These are phyloP conservation scores for Catharanthus roseus DNA, from an alignment of 257 asterid genomes.

Conservation along the genomic window DNA sequence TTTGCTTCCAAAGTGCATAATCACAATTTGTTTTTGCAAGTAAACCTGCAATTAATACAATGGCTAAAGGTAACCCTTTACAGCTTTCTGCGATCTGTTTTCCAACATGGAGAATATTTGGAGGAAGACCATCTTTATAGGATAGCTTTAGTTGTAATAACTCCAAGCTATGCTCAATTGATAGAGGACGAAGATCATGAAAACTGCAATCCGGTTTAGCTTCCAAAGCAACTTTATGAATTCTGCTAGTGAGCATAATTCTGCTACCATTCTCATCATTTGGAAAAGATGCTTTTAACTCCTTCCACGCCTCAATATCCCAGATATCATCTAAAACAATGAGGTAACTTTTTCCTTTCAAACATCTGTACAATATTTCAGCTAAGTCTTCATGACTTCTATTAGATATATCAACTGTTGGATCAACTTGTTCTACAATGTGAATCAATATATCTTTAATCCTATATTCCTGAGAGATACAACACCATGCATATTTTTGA, in stretches of 20 bases:
- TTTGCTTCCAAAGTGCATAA: neutral
- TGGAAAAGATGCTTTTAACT: conserved; percentile 4
- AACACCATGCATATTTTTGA: conserved; percentile 6
- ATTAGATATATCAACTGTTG: neutral
- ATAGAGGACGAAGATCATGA: neutral
- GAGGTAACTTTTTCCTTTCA: neutral
- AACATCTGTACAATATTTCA: neutral
- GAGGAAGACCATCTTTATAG: neutral
- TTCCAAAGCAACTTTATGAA: neutral
- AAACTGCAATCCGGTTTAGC: neutral
- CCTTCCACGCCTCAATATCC: conserved; percentile 15
- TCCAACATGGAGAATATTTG: neutral
- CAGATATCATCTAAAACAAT: no score
- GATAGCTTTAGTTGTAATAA: neutral
- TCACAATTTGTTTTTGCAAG: neutral
- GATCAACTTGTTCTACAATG: neutral
- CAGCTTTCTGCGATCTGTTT: neutral
- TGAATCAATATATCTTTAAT: conserved; percentile 1
- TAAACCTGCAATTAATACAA: conserved; percentile 3
- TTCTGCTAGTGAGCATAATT: no score
- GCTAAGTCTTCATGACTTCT: neutral
- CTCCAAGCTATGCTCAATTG: conserved; percentile 12
- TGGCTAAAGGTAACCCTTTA: conserved; percentile 10
- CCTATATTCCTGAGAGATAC: conserved; percentile 5
- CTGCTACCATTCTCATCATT: conserved; percentile 4